phyloP scores from a whole-genome alignment of 2,329 filamentous ascomycete species.

The Aureobasidium sp. region DNA sequence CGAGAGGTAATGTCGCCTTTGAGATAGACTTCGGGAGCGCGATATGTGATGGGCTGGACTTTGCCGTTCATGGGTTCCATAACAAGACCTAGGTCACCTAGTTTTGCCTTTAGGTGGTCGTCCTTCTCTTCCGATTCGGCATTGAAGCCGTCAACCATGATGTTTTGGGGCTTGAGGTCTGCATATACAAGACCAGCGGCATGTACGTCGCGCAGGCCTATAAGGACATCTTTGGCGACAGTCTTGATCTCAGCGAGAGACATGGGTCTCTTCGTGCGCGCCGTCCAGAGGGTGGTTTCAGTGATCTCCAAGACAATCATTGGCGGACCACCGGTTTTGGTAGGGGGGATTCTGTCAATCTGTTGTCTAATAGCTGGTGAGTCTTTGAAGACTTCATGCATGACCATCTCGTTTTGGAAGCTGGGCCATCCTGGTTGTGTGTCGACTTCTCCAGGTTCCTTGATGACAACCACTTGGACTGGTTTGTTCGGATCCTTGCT shows the following conservation, averaged over 20 bases:
- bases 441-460: conserved; percentile 23
- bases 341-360: conserved; percentile 24
- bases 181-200: conserved; percentile 25
- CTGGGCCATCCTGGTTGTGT: conserved; percentile 19
- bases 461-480: conserved; percentile 22
- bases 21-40: conserved; percentile 27
- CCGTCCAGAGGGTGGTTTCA: conserved; percentile 24
- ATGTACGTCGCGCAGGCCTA: conserved; percentile 23
- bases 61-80: conserved; percentile 23
- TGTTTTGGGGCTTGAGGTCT: conserved; percentile 27
- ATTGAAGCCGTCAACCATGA: conserved; percentile 26
- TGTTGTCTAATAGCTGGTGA: conserved; percentile 22
- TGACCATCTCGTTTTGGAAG: conserved; percentile 27
- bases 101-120: conserved; percentile 21
- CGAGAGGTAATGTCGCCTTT: conserved; percentile 23
- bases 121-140: conserved; percentile 16
- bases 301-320: conserved; percentile 25
- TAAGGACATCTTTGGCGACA: conserved; percentile 21
- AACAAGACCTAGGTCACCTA: conserved; percentile 26
- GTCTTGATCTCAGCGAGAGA: conserved; percentile 22
- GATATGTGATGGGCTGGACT: conserved; percentile 25
- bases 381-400: conserved; percentile 27
- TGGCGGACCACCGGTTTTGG: conserved; percentile 18
- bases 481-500: conserved; percentile 17
- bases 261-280: conserved; percentile 24